These are phyloP conservation scores for Stemphylium lycopersici DNA, from an alignment of 2,329 filamentous ascomycete species.

Conservation along the genomic window DNA sequence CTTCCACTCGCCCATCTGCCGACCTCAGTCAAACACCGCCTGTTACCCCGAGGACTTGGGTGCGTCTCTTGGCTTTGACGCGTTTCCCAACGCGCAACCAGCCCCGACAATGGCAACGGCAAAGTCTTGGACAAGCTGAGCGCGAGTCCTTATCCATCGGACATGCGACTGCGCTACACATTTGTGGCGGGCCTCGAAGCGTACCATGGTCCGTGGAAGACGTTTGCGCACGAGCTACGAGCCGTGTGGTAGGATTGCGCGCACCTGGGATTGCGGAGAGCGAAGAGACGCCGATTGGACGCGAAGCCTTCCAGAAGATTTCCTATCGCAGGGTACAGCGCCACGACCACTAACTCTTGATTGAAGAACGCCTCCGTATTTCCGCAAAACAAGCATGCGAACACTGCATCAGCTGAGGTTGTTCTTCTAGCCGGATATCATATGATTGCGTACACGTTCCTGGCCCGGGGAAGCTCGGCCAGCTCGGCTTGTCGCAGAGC, in stretches of 20 bases:
- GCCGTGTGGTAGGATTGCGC: not conserved
- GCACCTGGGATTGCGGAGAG: conserved; percentile 2
- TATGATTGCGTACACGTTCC: not conserved
- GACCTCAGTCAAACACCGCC: not conserved
- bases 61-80: not conserved
- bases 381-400: not conserved
- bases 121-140: not conserved
- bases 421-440: not conserved
- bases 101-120: not conserved
- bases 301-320: not conserved
- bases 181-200: not conserved
- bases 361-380: not conserved
- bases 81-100: not conserved
- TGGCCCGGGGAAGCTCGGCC: conserved; percentile 8
- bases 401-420: not conserved
- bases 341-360: not conserved
- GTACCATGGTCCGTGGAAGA: not conserved
- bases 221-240: not conserved
- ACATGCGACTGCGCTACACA: too few species aligned
- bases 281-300: conserved; percentile 7
- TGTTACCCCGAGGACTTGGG: not conserved
- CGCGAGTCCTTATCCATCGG: too few species aligned
- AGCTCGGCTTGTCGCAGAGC: not conserved
- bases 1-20: not conserved
- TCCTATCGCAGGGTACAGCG: not conserved